These are phyloP conservation scores for Petasospora fabianii DNA, from an alignment of 1,139 yeast genomes.

Conservation along the genomic window DNA sequence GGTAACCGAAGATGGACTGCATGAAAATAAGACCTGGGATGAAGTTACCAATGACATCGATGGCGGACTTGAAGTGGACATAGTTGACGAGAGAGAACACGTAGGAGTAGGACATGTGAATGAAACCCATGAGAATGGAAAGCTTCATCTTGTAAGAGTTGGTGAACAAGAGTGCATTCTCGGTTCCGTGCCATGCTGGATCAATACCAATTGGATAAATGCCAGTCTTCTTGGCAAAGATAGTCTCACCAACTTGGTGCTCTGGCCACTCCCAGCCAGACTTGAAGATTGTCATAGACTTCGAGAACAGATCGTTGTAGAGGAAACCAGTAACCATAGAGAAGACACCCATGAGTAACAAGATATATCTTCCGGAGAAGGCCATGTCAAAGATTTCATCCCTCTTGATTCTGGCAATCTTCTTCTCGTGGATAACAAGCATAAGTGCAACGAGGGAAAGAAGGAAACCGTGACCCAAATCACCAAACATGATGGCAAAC, in stretches of 20 bases:
- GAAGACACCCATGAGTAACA: conserved; percentile 85
- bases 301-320: conserved; percentile 90
- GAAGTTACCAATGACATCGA: conserved; percentile 90
- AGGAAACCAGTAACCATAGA: conserved; percentile 92
- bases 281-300: conserved; percentile 77
- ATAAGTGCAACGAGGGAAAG: conserved; percentile 67
- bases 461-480: conserved; percentile 90
- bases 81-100: conserved; percentile 82
- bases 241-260: conserved; percentile 53
- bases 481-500: conserved; percentile 99
- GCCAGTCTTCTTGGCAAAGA: conserved; percentile 57
- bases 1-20: conserved; percentile 94
- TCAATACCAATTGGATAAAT: conserved; percentile 85
- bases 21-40: conserved; percentile 90
- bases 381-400: conserved; percentile 98
- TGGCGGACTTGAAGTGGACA: conserved; percentile 63
- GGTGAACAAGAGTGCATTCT: conserved; percentile 82
- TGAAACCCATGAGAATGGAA: conserved; percentile 90
- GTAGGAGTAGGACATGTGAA: conserved; percentile 91
- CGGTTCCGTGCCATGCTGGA: conserved; percentile 97
- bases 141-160: conserved; percentile 96
- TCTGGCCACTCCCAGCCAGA: conserved; percentile 95
- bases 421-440: conserved; percentile 66
- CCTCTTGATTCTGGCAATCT: conserved; percentile 62
- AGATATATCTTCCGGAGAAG: conserved; percentile 82